A percentile compares a stretch with the other conserved stretches of the same genome.
These are phyloP conservation scores for Nakaseomyces glabratus DNA, from an alignment of 1,139 yeast species.

Conservation along the genomic window DNA sequence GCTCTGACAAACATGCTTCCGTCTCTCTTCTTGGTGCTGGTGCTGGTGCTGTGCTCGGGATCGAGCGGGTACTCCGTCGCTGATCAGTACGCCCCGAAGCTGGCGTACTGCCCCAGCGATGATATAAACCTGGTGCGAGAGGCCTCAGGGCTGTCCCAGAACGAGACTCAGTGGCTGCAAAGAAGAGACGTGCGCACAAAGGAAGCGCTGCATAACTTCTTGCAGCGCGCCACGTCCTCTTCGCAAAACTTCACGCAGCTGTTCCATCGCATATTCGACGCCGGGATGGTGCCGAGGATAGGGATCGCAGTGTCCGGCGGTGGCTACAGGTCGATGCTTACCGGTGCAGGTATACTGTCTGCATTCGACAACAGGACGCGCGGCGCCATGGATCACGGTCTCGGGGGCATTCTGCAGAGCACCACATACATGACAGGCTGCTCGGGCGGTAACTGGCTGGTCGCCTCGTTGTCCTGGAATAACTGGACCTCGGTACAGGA, in stretches of 20 bases:
- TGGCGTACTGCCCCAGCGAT: conserved; percentile 26
- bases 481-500: conserved; percentile 67
- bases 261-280: conserved; percentile 14
- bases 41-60: too few species aligned
- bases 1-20: too few species aligned
- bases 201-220: conserved; percentile 45
- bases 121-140: conserved; percentile 32
- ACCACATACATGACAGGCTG: conserved; percentile 70
- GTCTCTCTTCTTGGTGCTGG: too few species aligned
- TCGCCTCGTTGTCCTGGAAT: conserved; percentile 65
- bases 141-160: conserved; percentile 28
- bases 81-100: conserved; percentile 54
- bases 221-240: conserved; percentile 47
- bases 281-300: conserved; percentile 30
- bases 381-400: conserved; percentile 48
- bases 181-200: conserved; percentile 46
- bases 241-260: conserved; percentile 45
- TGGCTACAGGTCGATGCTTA: conserved; percentile 83
- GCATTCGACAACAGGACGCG: conserved; percentile 71
- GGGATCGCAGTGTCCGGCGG: conserved; percentile 87
- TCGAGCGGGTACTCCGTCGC: too few species aligned
- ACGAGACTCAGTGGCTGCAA: conserved; percentile 31
- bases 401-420: conserved; percentile 71
- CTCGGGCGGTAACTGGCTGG: conserved; percentile 83
- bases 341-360: conserved; percentile 80